Evolutionary conservation across 495 filamentous ascomycete species (phyloP), one percentile per base, ranked within the genome.

Genomic region (Neurospora sp.): DNA sequence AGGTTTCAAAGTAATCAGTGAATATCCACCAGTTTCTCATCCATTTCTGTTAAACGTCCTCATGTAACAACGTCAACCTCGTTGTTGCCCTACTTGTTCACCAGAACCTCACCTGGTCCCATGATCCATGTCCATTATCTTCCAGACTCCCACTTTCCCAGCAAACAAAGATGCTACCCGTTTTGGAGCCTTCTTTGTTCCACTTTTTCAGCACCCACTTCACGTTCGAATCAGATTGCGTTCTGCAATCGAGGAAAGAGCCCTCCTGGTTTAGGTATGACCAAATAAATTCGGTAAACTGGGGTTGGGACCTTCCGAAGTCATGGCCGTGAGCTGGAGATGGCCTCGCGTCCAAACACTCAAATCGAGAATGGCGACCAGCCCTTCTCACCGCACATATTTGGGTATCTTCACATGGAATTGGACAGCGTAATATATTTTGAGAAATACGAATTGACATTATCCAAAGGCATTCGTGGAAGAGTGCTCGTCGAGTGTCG

Each of bases 401-500:
- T n/a, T 7, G n/a, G n/a, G n/a, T n/a, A n/a, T n/a, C 7, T 9
- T 10, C 18, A 0, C 10, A 4, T 8, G 42, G 7, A 0, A 9
- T 20, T n/a, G 8, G 1, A 10, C 1, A 46, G 3, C 18, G 42
- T 46, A 1, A 10, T 46, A 20, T 0, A 10, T 4, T 46, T 8
- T 3, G 18, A 46, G 42, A 46, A 44, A 46, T 8, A n/a, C 10
- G 1, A 10, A n/a, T 46, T 7, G 8, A 31, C 31, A 31, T 31
- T 8, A 4, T 9, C 42, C 42, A 7, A 44, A 8, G 42, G 18
- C 42, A 46, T 46, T 8, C 2, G 16, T 44, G 41, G 41, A 44
- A 44, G 5, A 0, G 41, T 44, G 16, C 3, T 44, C 2, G 41
- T 18, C 16, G 6, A 44, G 6, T 18, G 31, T 31, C 31, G 31